Conservation (phyloP, 1,139 yeast species). For the Yamadazyma oceani region DNA sequence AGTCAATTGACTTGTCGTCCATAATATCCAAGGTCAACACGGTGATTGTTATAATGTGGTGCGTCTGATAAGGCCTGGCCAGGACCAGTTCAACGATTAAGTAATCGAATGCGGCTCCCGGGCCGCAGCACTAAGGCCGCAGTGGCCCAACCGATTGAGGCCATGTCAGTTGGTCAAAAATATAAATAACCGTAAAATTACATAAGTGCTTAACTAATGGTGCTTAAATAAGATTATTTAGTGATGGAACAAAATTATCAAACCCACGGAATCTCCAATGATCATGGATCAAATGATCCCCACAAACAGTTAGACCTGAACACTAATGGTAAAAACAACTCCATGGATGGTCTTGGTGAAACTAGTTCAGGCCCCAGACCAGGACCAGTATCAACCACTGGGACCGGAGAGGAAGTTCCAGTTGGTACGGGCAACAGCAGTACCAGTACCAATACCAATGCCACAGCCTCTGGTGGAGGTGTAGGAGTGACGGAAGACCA, state of each 20-base stretch:
- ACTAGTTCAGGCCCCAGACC: no score
- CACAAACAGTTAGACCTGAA: not conserved
- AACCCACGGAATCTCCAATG: not conserved
- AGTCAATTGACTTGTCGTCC: slow-evolving; percentile 9
- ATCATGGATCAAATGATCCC: not conserved
- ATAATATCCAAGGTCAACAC: no score
- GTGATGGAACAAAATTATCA: not conserved
- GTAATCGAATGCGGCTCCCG: no score
- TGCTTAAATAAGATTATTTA: not conserved
- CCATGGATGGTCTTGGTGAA: no score
- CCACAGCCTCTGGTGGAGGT: no score
- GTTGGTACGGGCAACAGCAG: not conserved
- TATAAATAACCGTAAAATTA: not conserved
- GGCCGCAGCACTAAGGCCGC: no score
- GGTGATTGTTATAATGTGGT: not conserved
- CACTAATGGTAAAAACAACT: no score
- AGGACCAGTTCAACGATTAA: no score
- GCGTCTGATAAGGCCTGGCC: no score
- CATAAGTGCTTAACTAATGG: slow-evolving; percentile 3
- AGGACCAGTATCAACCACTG: not conserved
- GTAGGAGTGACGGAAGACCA: not conserved
- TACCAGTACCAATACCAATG: no score
- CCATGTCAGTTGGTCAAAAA: not conserved
- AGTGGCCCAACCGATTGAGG: not conserved
- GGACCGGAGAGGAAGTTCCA: not conserved